A percentile compares a stretch with the other conserved stretches of the same genome.
Evolutionary conservation across 306 rosid species (phyloP).

Genomic region (Dryas octopetala): DNA sequence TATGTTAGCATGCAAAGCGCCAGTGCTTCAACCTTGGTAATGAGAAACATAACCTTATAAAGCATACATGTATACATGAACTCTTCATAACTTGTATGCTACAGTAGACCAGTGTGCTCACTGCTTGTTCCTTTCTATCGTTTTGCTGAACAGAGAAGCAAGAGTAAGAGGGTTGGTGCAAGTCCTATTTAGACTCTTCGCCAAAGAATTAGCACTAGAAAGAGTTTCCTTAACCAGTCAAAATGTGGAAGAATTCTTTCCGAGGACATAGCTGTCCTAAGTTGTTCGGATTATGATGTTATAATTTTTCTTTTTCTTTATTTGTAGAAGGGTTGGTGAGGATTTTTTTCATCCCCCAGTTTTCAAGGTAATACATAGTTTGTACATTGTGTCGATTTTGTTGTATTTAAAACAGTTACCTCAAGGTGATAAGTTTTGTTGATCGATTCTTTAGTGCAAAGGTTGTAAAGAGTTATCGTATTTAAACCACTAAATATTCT

Average conservation of each 20-base stretch:
- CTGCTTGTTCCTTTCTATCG: background rate
- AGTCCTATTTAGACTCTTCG: conserved; percentile 58
- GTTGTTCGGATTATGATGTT: background rate
- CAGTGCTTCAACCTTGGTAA: background rate
- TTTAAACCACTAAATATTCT: background rate
- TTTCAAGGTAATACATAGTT: conserved; percentile 12
- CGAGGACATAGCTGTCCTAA: conserved; percentile 22
- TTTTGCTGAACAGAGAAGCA: conserved; percentile 60
- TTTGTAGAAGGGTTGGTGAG: conserved; percentile 18
- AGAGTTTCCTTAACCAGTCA: conserved; percentile 45
- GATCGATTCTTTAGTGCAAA: conserved; percentile 7
- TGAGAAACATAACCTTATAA: background rate
- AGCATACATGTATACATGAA: background rate
- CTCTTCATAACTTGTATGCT: background rate
- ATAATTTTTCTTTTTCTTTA: background rate
- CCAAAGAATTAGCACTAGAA: conserved; percentile 65
- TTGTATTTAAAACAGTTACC: conserved; percentile 4
- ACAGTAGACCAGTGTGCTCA: background rate
- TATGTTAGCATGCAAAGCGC: too few relatives aligned
- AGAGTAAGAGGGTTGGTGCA: conserved; percentile 67
- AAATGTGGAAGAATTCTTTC: conserved; percentile 32
- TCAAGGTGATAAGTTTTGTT: background rate
- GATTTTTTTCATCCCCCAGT: conserved; percentile 12
- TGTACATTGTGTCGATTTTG: conserved; percentile 32
- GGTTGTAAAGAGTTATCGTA: background rate